These are phyloP conservation scores for Claviceps quebecensis DNA, from an alignment of 2,329 filamentous ascomycete genomes.

Conservation along the genomic window DNA sequence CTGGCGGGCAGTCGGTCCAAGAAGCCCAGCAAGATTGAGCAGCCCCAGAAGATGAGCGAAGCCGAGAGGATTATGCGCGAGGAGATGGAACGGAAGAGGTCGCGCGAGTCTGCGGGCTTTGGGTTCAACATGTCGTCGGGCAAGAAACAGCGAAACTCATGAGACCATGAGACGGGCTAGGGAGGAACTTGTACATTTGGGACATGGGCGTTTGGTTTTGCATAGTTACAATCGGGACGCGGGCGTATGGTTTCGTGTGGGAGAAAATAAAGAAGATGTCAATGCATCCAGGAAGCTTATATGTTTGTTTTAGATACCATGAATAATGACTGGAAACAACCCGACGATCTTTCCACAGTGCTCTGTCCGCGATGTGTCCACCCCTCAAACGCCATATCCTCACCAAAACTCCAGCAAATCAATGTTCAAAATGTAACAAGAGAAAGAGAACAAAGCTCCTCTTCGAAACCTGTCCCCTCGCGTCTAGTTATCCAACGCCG, in stretches of 20 bases:
- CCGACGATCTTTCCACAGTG: background rate
- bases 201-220: background rate
- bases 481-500: constrained; percentile 28
- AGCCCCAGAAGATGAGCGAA: constrained; percentile 75
- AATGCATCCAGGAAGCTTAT: background rate
- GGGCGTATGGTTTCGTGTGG: background rate
- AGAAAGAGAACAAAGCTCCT: background rate
- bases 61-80: constrained; percentile 82
- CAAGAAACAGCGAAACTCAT: constrained; percentile 36
- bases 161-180: background rate
- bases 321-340: constrained; percentile 1
- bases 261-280: background rate
- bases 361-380: background rate
- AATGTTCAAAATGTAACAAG: background rate
- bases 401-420: background rate
- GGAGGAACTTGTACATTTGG: background rate
- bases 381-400: constrained; percentile 1
- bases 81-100: constrained; percentile 58
- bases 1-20: constrained; percentile 41
- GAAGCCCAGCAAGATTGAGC: constrained; percentile 42
- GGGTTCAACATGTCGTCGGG: constrained; percentile 31
- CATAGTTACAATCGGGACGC: background rate
- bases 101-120: constrained; percentile 32
- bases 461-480: background rate
- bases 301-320: background rate